Evolutionary conservation across 352 stramenopile species (phyloP), one percentile per base, ranked within the genome.

Genomic region (Halophytophthora batemanensis): DNA sequence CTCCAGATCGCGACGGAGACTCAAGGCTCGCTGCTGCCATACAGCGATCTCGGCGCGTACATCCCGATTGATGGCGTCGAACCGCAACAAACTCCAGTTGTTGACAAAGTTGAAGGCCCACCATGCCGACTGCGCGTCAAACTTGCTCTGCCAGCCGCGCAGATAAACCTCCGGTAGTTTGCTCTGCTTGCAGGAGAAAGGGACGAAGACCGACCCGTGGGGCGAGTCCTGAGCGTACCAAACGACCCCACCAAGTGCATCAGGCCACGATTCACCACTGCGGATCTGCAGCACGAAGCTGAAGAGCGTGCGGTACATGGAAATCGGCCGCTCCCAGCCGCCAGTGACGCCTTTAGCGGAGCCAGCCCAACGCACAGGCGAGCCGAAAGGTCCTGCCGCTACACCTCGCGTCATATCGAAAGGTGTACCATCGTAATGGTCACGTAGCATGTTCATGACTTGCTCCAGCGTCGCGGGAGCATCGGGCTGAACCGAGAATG

Each of bases 381-480:
- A 78, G 6, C 90, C 88, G 70, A 97, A 98, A 12, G 93, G 90
- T 10, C 94, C 94, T 25, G 83, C 87, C 3, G 78, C 74, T 7
- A 93, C 52, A 6, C 87, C 86, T 64, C 91, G 80, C 10, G 71
- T 84, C 67, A 95, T 82, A 59, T 96, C 82, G 53, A 90, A 98
- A 35, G 69, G 53, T 2, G 90, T 98, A 15, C 78, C 87, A 77
- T 97, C 71, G 50, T 96, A 98, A 46, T 97, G 88, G 50, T 97
- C 86, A 5, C 89, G 74, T 37, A 96, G 60, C 11, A 97, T 66
- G 23, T 67, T 53, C 57, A 90, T 94, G 15, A 97, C 62, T 36
- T 94, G 76, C 10, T 51, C 62, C 12, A 98, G 55, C 45, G 56
- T 51, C 21, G 69, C 50, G 0, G 45, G 59, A n/a, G 45, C 28